Conservation (phyloP, 208 protist genomes). For the Trypanosoma boissoni region DNA sequence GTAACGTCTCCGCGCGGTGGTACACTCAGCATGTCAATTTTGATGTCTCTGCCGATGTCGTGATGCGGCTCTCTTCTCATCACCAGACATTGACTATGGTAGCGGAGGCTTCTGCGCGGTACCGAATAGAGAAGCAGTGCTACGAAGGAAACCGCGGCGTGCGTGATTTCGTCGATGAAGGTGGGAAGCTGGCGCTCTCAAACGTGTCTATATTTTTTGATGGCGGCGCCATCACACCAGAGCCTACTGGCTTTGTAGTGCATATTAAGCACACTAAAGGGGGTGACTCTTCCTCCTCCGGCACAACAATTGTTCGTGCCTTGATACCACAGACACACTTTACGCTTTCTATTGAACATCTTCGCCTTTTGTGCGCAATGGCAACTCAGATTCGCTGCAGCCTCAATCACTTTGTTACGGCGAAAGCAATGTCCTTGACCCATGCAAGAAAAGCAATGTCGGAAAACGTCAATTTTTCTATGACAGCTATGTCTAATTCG, state of each 20-base stretch:
- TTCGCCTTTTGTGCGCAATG: slow-evolving; percentile 32
- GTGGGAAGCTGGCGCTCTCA: slow-evolving; percentile 26
- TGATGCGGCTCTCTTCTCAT: slow-evolving; percentile 19
- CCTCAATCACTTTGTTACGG: slow-evolving; percentile 23
- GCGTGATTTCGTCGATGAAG: slow-evolving; percentile 32
- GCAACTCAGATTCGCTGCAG: slow-evolving; percentile 19
- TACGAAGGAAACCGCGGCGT: slow-evolving; percentile 15
- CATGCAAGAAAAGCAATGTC: too few species aligned
- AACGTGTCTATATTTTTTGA: slow-evolving; percentile 34
- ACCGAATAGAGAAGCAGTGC: slow-evolving; percentile 27
- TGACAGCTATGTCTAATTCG: not conserved
- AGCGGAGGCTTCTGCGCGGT: slow-evolving; percentile 20
- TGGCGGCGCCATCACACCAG: slow-evolving; percentile 29
- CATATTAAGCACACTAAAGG: slow-evolving; percentile 28
- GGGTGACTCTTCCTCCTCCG: slow-evolving; percentile 20
- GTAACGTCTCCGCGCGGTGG: slow-evolving; percentile 14
- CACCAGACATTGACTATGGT: slow-evolving; percentile 28
- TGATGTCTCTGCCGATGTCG: slow-evolving; percentile 16
- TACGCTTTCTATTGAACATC: slow-evolving; percentile 29
- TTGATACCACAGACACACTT: slow-evolving; percentile 26
- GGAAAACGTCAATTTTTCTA: not conserved
- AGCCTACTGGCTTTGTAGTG: slow-evolving; percentile 20
- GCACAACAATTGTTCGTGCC: slow-evolving; percentile 19
- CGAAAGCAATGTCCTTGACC: too few species aligned
- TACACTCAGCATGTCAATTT: slow-evolving; percentile 25